phyloP scores from a whole-genome alignment of 805 yeast species.

The Saccharomycopsis sp. region DNA sequence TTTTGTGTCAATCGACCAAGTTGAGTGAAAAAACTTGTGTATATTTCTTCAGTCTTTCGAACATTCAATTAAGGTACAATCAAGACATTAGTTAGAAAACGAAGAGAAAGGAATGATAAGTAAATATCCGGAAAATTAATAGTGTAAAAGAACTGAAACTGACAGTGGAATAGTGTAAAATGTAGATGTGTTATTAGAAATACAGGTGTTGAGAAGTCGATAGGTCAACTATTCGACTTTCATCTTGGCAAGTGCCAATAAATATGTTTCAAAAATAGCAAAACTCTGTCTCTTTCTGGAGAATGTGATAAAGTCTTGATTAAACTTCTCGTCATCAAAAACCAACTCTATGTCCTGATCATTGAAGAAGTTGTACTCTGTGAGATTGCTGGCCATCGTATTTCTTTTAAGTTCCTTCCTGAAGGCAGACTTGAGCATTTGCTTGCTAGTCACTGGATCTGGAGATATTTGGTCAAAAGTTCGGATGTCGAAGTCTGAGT shows the following conservation, averaged over 20 bases:
- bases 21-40: no score
- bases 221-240: slow-evolving; percentile 6
- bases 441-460: slow-evolving; percentile 1
- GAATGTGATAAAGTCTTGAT: slow-evolving; percentile 18
- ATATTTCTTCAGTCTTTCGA: no score
- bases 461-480: slow-evolving; percentile 13
- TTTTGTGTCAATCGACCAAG: no score
- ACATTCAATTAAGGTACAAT: no score
- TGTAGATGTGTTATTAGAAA: background rate
- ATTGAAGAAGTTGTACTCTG: slow-evolving; percentile 19
- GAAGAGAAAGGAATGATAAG: background rate
- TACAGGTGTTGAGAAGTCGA: background rate
- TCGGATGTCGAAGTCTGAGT: slow-evolving; percentile 3
- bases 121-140: background rate
- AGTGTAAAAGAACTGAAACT: background rate
- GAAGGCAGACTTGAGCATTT: slow-evolving; percentile 7
- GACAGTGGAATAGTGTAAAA: no score
- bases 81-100: no score
- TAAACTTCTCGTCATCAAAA: slow-evolving; percentile 19
- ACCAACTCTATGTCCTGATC: slow-evolving; percentile 17
- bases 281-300: slow-evolving; percentile 18
- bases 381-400: slow-evolving; percentile 12
- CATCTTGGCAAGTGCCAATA: slow-evolving; percentile 19
- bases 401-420: slow-evolving; percentile 12
- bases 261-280: slow-evolving; percentile 21